These are phyloP conservation scores for Austroboletus olivaceoglutinosus DNA, from an alignment of 1,284 basidiomycete species.

Conservation along the genomic window DNA sequence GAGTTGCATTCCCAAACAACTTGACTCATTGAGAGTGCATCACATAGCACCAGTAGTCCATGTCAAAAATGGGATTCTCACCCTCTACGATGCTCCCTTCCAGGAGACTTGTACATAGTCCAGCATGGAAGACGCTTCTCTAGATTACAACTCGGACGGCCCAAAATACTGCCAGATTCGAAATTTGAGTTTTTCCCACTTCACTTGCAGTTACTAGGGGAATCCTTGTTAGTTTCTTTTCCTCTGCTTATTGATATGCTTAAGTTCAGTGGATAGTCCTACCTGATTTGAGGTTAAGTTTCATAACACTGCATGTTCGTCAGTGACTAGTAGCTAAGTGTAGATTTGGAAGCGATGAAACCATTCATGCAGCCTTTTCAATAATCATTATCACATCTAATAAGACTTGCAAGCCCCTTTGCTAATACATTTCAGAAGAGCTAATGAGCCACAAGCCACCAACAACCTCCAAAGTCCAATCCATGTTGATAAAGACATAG, in stretches of 20 bases:
- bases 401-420: neutral
- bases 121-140: constrained; percentile 43
- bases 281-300: constrained; percentile 58
- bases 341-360: no score
- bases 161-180: constrained; percentile 42
- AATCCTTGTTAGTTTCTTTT: constrained; percentile 49
- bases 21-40: constrained; percentile 60
- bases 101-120: constrained; percentile 56
- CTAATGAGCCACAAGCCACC: neutral
- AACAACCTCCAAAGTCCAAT: constrained; percentile 16
- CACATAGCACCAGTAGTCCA: no score
- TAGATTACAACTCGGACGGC: constrained; percentile 44
- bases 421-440: constrained; percentile 11
- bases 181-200: constrained; percentile 47
- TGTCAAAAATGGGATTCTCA: constrained; percentile 62
- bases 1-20: constrained; percentile 70
- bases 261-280: constrained; percentile 66
- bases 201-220: constrained; percentile 48
- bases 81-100: constrained; percentile 57
- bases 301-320: no score
- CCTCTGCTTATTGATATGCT: constrained; percentile 47
- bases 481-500: constrained; percentile 30
- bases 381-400: constrained; percentile 30
- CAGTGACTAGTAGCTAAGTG: no score
- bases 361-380: no score